Base-by-base conservation (phyloP, 768 basidiomycete species). In the Boletus huronensis region DNA sequence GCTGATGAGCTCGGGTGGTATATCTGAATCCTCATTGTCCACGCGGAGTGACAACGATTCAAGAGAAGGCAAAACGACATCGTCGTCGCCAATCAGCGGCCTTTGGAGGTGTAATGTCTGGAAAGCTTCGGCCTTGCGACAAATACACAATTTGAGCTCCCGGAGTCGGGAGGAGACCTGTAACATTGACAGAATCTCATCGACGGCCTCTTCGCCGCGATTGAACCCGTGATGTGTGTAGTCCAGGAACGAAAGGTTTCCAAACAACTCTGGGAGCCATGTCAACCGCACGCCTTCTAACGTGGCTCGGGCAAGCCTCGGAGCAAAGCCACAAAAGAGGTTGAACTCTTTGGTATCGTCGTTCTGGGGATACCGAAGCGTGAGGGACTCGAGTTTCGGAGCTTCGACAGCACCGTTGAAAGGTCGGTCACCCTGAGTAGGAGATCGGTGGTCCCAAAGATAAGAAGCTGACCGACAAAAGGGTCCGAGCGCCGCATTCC, bases 201-300 rank as follows among this genome's bases (percentile, higher is more conserved):
- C 63, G 9, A 82, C 75, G 3, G 84, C 82, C 50, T 79, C 75
- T 55, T 78, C 71, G 5, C 82, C 86, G 19, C 66, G 69, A 36
- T 78, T 85, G 69, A 87, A 86, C 21, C 83, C 82, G 54, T 88
- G 87, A 60, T 89, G 87, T 1, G 83, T 82, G 59, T 88, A 89
- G 67, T 88, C 83, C 40, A 90, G 75, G 61, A 74, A 80, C 6
- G 78, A 79, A 41, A 89, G 73, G 63, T 84, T 83, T 36, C 73
- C 72, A 60, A 83, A 88, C 32, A 88, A 72, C 10, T 79, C 79
- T 32, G 85, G 82, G 13, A 78, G 64, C 85, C 86, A 88, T 4
- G 76, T 69, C 48, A 89, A 66, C 54, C 83, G 78, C 39, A 87
- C 78, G 3, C 87, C 87, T 50, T 85, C 79, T n/a, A 88, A 54